phyloP scores from a whole-genome alignment of 139 green algal species.

The Chlamydomonas applanata region DNA sequence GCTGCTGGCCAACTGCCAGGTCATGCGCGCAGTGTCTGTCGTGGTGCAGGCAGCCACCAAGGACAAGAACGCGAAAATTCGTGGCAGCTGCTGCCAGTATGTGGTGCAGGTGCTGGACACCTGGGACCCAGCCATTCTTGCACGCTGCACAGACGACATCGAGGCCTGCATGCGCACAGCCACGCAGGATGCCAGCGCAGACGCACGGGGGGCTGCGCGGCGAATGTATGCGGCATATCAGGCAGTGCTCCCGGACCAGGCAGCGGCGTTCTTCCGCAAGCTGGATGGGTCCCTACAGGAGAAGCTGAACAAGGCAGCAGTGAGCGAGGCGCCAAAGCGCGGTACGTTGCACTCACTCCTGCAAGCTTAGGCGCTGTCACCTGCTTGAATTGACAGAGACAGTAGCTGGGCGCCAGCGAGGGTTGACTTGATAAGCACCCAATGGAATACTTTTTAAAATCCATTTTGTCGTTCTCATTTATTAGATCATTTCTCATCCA shows the following conservation, averaged over 20 bases:
- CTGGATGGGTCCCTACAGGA: background rate
- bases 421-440: too few relatives aligned
- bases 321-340: too few relatives aligned
- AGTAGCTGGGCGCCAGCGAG: too few relatives aligned
- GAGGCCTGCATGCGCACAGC: constrained; percentile 10
- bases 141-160: constrained; percentile 14
- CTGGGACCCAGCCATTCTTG: background rate
- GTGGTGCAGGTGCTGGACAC: constrained; percentile 17
- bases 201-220: background rate
- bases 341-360: too few relatives aligned
- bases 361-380: too few relatives aligned
- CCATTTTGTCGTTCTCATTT: too few relatives aligned
- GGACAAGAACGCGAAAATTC: constrained; percentile 44
- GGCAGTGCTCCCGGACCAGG: background rate
- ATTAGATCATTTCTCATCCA: too few relatives aligned
- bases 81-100: background rate
- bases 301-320: background rate
- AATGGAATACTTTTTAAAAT: too few relatives aligned
- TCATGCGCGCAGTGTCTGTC: constrained; percentile 43
- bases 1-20: constrained; percentile 59
- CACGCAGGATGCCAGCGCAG: background rate
- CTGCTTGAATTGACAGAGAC: too few relatives aligned
- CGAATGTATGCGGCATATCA: background rate
- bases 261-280: constrained; percentile 2
- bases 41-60: constrained; percentile 40